These are phyloP conservation scores for Cercophora sp. DNA, from an alignment of 495 filamentous ascomycete species.

Conservation along the genomic window DNA sequence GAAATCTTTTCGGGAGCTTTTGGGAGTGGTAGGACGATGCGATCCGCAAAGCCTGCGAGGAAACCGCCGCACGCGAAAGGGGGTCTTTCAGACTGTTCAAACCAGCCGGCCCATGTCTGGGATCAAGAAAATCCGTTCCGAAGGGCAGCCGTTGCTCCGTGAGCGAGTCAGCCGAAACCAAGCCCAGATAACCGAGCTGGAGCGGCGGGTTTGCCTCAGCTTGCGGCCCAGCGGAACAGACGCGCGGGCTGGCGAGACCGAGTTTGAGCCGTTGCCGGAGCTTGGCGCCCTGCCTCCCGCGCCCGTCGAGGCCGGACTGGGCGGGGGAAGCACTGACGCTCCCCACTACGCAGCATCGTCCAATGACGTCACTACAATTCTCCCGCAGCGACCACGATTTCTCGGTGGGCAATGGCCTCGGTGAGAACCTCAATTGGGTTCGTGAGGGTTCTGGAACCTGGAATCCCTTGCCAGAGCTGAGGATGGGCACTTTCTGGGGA, in stretches of 20 bases:
- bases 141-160: neutral
- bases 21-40: too few relatives aligned
- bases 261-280: neutral
- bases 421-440: too few relatives aligned
- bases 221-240: neutral
- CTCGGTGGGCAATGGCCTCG: too few relatives aligned
- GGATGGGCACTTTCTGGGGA: too few relatives aligned
- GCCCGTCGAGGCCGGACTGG: neutral
- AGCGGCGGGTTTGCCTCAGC: too few relatives aligned
- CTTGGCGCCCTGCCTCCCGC: neutral
- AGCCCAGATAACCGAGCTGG: neutral
- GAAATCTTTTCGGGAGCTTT: too few relatives aligned
- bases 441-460: too few relatives aligned
- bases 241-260: neutral
- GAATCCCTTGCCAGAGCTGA: too few relatives aligned
- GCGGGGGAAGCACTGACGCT: neutral
- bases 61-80: too few relatives aligned
- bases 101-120: too few relatives aligned
- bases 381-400: neutral
- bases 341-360: neutral
- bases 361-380: neutral
- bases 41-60: too few relatives aligned
- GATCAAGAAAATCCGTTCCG: neutral
- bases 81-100: too few relatives aligned
- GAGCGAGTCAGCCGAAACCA: conserved; percentile 3